A percentile compares a stretch with the other conserved stretches of the same genome.
Conservation (phyloP, 2,329 filamentous ascomycete genomes). For the Paracoccidioides lutzii region DNA sequence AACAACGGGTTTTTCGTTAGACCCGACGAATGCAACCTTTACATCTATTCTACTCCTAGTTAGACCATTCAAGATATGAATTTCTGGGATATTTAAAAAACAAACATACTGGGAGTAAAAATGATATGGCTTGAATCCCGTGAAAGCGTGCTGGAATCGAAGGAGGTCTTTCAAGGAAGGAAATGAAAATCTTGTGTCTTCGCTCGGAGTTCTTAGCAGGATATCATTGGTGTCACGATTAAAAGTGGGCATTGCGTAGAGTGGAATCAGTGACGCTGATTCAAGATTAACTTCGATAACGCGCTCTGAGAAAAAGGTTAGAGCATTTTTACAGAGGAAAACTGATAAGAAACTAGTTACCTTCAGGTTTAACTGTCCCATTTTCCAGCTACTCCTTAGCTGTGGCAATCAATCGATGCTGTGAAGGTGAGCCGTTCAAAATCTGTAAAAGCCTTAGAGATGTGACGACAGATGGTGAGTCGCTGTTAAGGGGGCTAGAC, state of each 20-base stretch:
- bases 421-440: background rate
- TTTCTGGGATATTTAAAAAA: background rate
- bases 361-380: background rate
- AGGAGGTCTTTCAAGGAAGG: constrained; percentile 1
- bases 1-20: background rate
- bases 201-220: background rate
- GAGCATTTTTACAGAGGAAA: background rate
- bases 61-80: background rate
- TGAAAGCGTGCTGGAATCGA: constrained; percentile 3
- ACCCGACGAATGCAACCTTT: background rate
- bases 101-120: background rate
- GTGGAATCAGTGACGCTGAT: background rate
- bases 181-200: constrained; percentile 2
- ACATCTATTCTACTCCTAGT: background rate
- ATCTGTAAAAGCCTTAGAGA: background rate
- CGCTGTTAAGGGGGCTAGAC: background rate
- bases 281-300: constrained; percentile 1
- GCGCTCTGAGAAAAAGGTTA: background rate
- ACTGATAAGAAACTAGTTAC: background rate
- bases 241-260: constrained; percentile 3
- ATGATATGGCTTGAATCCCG: background rate
- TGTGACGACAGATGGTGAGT: background rate
- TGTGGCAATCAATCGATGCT: constrained; percentile 1
- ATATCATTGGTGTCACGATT: background rate
- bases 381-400: constrained; percentile 1